phyloP scores from a whole-genome alignment of 2,329 filamentous ascomycete genomes.

The Aspergillus viridinutans region DNA sequence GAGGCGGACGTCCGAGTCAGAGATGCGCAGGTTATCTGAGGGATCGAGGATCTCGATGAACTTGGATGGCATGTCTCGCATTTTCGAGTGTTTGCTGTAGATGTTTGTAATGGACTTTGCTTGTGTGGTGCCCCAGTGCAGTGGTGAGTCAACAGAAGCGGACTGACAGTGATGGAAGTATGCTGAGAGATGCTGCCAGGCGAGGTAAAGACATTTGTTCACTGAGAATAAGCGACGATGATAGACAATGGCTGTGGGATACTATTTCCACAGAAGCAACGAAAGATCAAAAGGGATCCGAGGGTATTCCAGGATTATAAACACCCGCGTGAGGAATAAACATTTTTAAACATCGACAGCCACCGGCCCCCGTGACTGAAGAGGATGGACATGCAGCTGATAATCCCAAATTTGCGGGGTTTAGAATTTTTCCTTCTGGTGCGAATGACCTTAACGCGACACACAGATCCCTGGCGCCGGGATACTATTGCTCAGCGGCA shows the following conservation, averaged over 20 bases:
- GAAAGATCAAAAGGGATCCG: not conserved
- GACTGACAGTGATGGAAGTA: not conserved
- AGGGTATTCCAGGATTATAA: not conserved
- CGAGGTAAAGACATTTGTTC: not conserved
- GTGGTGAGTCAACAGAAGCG: not conserved
- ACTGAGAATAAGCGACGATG: not conserved
- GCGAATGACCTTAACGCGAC: not conserved
- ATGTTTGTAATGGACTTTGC: not conserved
- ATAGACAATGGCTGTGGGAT: not conserved
- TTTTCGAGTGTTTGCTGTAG: constrained; percentile 7
- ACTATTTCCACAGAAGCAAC: not conserved
- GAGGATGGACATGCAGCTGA: not conserved
- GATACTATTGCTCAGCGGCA: not conserved
- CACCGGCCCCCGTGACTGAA: not conserved
- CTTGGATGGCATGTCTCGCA: constrained; percentile 37
- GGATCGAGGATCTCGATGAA: constrained; percentile 43
- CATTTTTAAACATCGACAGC: not conserved
- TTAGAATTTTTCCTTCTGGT: not conserved
- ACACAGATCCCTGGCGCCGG: not conserved
- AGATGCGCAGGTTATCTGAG: constrained; percentile 31
- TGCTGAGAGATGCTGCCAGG: not conserved
- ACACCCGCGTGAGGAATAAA: not conserved
- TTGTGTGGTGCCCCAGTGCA: not conserved
- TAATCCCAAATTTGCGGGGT: not conserved
- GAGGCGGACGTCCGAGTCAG: constrained; percentile 39